Conservation (phyloP, 768 basidiomycete genomes). For the Agrocybe praecox region DNA sequence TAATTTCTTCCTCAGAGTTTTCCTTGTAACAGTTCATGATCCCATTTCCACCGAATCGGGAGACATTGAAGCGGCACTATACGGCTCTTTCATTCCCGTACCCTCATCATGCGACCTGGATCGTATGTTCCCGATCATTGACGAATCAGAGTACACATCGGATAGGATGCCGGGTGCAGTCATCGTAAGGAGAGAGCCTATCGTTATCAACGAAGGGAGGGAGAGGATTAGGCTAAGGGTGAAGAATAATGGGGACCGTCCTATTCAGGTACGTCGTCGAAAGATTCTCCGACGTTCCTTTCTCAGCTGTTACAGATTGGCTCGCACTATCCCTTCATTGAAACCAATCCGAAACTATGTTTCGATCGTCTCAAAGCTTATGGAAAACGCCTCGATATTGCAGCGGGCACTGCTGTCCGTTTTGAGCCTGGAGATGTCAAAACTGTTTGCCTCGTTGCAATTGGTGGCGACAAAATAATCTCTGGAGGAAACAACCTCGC, state of each 20-base stretch:
- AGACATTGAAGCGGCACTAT: slow-evolving; percentile 81
- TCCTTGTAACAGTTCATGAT: slow-evolving; percentile 97
- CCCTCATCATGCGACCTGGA: slow-evolving; percentile 44
- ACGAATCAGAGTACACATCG: slow-evolving; percentile 49
- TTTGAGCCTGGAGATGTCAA: slow-evolving; percentile 94
- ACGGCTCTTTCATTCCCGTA: slow-evolving; percentile 89
- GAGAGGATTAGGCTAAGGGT: slow-evolving; percentile 72
- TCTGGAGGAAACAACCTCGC: slow-evolving; percentile 83
- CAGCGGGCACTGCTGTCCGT: slow-evolving; percentile 93
- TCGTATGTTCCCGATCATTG: slow-evolving; percentile 61
- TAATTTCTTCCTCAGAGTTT: slow-evolving; percentile 54
- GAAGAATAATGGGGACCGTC: slow-evolving; percentile 90
- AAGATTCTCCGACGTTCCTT: slow-evolving; percentile 8
- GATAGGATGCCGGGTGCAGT: slow-evolving; percentile 76
- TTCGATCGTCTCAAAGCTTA: slow-evolving; percentile 87
- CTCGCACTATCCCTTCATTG: slow-evolving; percentile 93
- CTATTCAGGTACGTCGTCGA: slow-evolving; percentile 69
- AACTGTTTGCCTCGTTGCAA: slow-evolving; percentile 78
- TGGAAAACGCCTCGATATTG: slow-evolving; percentile 87
- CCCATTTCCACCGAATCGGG: slow-evolving; percentile 88
- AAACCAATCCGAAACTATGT: slow-evolving; percentile 77
- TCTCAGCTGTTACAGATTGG: slow-evolving; percentile 59
- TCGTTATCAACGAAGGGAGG: slow-evolving; percentile 77
- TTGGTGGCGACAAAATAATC: slow-evolving; percentile 71
- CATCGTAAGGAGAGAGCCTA: slow-evolving; percentile 62